phyloP scores from a whole-genome alignment of 2,329 filamentous ascomycete species.

The Neurospora sp. region DNA sequence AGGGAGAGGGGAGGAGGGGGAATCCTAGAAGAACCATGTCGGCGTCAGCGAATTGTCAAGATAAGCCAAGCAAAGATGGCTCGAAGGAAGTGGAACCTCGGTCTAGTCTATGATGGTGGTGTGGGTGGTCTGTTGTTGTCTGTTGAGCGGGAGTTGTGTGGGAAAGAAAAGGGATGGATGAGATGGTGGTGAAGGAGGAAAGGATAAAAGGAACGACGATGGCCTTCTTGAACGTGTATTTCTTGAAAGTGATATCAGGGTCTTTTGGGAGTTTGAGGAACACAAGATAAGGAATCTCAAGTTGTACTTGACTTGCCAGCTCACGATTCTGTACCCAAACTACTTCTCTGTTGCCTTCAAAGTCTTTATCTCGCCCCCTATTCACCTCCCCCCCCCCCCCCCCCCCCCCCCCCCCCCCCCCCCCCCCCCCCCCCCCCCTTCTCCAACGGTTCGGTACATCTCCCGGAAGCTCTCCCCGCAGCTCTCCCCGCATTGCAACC shows the following conservation, averaged over 20 bases:
- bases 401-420: neutral
- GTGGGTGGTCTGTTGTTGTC: neutral
- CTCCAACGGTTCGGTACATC: neutral
- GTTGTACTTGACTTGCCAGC: neutral
- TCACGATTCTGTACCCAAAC: neutral
- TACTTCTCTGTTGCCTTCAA: neutral
- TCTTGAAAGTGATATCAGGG: neutral
- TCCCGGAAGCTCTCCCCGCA: neutral
- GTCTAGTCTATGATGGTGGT: neutral
- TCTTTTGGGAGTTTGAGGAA: neutral
- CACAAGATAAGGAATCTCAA: neutral
- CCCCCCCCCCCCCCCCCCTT: neutral
- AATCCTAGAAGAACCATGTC: neutral
- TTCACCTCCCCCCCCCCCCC: neutral
- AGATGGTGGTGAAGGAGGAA: neutral
- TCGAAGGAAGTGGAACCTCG: neutral
- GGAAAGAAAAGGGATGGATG: neutral
- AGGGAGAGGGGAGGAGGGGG: neutral
- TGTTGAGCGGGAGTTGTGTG: neutral
- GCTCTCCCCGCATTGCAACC: neutral
- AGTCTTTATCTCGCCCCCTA: neutral
- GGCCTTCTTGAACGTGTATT: neutral
- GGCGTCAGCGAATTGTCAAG: neutral
- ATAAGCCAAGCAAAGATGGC: neutral
- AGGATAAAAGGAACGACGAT: neutral